These are phyloP conservation scores for Sechiopsis laciniata DNA, from an alignment of 306 rosid genomes.

Conservation along the genomic window DNA sequence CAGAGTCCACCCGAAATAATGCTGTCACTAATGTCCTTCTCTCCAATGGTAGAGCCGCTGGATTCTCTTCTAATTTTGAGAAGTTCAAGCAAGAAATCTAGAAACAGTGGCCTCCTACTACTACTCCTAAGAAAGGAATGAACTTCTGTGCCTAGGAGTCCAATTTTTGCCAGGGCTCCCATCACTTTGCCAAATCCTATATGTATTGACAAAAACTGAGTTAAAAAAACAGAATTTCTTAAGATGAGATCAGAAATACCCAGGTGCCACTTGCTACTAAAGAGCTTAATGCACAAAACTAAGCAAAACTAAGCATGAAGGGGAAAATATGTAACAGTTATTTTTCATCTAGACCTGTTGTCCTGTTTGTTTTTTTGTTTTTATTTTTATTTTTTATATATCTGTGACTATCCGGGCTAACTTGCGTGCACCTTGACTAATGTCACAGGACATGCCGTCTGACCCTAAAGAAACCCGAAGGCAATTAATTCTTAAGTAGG, in stretches of 20 bases:
- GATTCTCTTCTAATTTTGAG: conserved; percentile 37
- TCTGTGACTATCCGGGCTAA: too few relatives aligned
- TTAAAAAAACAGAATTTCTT: conserved; percentile 10
- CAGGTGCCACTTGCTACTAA: not conserved
- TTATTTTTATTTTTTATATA: too few relatives aligned
- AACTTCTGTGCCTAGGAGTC: conserved; percentile 51
- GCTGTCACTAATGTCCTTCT: conserved; percentile 46
- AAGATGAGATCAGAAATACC: conserved; percentile 6
- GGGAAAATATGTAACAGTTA: not conserved
- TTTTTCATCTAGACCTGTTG: not conserved
- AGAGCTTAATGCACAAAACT: not conserved
- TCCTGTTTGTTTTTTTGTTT: not conserved
- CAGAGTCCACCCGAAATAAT: conserved; percentile 53
- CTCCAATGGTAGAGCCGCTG: conserved; percentile 37
- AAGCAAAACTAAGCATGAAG: not conserved
- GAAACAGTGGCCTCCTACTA: conserved; percentile 47
- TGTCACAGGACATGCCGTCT: too few relatives aligned
- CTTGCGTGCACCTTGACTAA: too few relatives aligned
- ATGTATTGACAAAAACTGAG: conserved; percentile 10
- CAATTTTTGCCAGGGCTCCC: conserved; percentile 76
- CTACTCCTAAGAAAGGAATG: conserved; percentile 50
- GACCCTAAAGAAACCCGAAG: too few relatives aligned
- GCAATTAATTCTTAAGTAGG: too few relatives aligned
- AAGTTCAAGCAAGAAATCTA: conserved; percentile 56
- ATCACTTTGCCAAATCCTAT: conserved; percentile 78